Conservation (phyloP, 2,329 filamentous ascomycete species). For the Colletotrichum godetiae region DNA sequence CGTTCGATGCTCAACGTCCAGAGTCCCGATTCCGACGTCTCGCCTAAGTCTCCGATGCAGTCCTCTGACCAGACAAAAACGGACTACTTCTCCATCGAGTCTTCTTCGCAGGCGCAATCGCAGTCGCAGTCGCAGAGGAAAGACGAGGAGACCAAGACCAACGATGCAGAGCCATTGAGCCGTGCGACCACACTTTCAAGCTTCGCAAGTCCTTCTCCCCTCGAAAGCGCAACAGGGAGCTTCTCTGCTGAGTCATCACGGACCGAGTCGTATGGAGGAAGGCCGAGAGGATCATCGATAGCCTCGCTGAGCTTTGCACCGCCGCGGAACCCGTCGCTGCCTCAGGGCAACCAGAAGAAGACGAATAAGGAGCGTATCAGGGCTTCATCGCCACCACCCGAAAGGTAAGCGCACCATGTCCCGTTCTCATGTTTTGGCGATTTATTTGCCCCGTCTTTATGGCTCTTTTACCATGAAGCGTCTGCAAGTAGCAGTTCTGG, state of each 20-base stretch:
- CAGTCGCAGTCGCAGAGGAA: slow-evolving; percentile 4
- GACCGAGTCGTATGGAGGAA: slow-evolving; percentile 8
- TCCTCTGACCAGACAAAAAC: slow-evolving; percentile 37
- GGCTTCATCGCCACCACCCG: slow-evolving; percentile 60
- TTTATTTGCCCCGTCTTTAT: background rate
- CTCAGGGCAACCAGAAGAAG: slow-evolving; percentile 59
- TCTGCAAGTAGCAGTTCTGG: background rate
- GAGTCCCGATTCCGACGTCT: slow-evolving; percentile 56
- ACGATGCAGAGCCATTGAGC: slow-evolving; percentile 11
- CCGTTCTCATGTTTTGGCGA: slow-evolving; percentile 1
- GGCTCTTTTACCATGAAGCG: no score
- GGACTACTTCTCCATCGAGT: slow-evolving; percentile 42
- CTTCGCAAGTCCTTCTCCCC: slow-evolving; percentile 20
- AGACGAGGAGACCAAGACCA: slow-evolving; percentile 7
- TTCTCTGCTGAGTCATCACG: slow-evolving; percentile 21
- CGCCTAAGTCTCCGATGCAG: slow-evolving; percentile 49
- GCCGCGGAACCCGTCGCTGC: slow-evolving; percentile 56
- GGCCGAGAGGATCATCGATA: slow-evolving; percentile 53
- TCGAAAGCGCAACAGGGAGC: slow-evolving; percentile 18
- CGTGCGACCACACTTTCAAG: slow-evolving; percentile 31
- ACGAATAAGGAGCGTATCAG: slow-evolving; percentile 55
- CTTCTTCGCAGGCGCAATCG: background rate
- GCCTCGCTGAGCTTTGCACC: slow-evolving; percentile 60
- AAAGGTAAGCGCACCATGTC: slow-evolving; percentile 53
- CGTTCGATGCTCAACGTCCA: slow-evolving; percentile 42